phyloP scores from a whole-genome alignment of 441 rosid species.

The Geranium incanum region DNA sequence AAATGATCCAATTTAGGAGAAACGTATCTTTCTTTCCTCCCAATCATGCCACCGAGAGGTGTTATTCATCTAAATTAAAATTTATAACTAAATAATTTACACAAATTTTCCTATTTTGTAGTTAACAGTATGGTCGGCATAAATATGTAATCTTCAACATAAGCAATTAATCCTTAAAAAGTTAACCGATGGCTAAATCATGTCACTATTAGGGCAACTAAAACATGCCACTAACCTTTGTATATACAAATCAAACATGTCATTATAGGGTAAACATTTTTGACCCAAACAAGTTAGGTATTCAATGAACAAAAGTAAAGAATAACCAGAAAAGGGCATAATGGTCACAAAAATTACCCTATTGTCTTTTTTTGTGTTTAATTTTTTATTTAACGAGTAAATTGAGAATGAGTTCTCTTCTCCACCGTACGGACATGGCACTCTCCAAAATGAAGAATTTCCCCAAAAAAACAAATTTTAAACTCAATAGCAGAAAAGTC shows the following conservation, averaged over 20 bases:
- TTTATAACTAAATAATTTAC: too few species aligned
- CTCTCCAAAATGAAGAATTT: background rate
- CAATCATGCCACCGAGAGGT: background rate
- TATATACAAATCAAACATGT: background rate
- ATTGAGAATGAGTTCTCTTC: background rate
- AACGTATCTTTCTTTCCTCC: background rate
- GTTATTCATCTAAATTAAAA: background rate
- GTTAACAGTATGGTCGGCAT: too few species aligned
- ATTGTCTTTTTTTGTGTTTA: background rate
- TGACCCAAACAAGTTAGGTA: constrained; percentile 4
- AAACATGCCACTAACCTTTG: too few species aligned
- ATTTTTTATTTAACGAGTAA: too few species aligned
- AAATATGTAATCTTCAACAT: too few species aligned
- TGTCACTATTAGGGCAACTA: background rate
- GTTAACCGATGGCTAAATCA: background rate
- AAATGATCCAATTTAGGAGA: background rate
- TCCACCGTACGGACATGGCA: background rate
- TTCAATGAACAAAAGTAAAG: background rate
- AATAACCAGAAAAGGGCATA: background rate
- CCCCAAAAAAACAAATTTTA: background rate
- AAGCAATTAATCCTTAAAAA: background rate
- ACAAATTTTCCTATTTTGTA: too few species aligned
- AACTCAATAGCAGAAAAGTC: background rate
- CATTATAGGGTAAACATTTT: background rate
- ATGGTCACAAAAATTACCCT: background rate